Base-by-base conservation (phyloP, 306 rosid genomes). In the Citrullus colocynthis region DNA sequence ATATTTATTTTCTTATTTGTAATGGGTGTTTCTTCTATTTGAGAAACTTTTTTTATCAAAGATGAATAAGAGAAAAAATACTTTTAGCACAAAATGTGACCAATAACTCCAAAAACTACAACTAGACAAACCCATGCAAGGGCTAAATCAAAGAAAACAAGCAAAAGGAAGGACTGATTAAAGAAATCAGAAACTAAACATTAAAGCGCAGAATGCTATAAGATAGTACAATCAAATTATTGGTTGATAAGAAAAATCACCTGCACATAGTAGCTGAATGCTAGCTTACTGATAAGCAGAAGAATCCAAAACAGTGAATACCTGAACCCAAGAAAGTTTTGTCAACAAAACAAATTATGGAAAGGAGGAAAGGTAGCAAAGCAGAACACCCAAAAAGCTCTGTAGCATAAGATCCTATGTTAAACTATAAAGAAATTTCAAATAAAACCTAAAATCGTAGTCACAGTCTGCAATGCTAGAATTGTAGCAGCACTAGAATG, bases 181-280 rank as follows among this genome's bases (percentile, higher is more conserved):
- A 24, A 24, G 28, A 24, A 24, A 24, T 24, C 28, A 24, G 28
- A 24, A 24, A 24, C 28, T 24, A 24, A 24, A 24, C 28, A 24
- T 24, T 24, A 24, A 24, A 24, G 28, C 28, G 28, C 28, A 24
- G 28, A 24, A 24, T 24, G 28, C 28, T 24, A 24, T 24, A 24
- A 24, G 51, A 42, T 66, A 39, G 17, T 66, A 55, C 6, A 64
- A 60, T 34, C 42, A 24, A 42, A 79, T 51, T 66, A 30, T 76
- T 17, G 39, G 36, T 49, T 12, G 49, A 48, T 34, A 78, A 62
- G 72, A 79, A 63, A 44, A 82, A 57, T 72, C 84, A 96, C 99
- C 99, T 96, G 98, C 82, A 96, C 99, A 81, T 87, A 96, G 89
- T 88, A 96, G 93, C 98, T 96, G 89, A 96, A 96, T 42, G 96